Conservation (phyloP, 169 alveolate species). For the Eimeria sp. region DNA sequence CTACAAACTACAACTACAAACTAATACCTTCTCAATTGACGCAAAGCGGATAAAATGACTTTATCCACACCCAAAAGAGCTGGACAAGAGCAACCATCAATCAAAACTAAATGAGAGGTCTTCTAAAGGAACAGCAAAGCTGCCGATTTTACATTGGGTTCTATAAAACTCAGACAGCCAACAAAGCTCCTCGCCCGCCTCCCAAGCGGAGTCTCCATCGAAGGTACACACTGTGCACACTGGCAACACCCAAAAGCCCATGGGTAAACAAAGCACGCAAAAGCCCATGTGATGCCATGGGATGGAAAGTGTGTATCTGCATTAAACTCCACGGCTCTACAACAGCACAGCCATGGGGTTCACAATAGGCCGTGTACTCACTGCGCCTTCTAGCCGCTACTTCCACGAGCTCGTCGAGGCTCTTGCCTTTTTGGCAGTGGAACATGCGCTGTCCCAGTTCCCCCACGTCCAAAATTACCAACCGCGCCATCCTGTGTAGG, state of each 20-base stretch:
- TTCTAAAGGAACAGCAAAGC: neutral
- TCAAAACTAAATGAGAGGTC: neutral
- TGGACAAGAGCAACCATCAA: neutral
- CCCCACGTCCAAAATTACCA: neutral
- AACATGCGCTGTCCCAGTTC: neutral
- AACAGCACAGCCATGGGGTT: neutral
- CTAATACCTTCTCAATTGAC: neutral
- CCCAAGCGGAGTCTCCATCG: neutral
- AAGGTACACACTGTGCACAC: no score
- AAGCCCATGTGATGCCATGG: neutral
- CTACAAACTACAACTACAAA: neutral
- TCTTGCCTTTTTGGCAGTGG: neutral
- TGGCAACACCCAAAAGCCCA: no score
- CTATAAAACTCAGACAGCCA: neutral
- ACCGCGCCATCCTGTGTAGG: neutral
- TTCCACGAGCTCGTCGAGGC: slow-evolving; percentile 2
- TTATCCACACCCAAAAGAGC: neutral
- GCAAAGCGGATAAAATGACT: neutral
- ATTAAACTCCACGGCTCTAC: neutral
- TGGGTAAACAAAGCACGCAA: neutral
- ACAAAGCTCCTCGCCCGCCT: neutral
- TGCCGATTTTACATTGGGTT: no score
- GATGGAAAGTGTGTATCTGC: neutral
- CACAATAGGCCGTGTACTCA: neutral
- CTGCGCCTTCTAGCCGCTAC: neutral